Base-by-base conservation (phyloP, 139 green algal genomes). In the Closterium sp. region DNA sequence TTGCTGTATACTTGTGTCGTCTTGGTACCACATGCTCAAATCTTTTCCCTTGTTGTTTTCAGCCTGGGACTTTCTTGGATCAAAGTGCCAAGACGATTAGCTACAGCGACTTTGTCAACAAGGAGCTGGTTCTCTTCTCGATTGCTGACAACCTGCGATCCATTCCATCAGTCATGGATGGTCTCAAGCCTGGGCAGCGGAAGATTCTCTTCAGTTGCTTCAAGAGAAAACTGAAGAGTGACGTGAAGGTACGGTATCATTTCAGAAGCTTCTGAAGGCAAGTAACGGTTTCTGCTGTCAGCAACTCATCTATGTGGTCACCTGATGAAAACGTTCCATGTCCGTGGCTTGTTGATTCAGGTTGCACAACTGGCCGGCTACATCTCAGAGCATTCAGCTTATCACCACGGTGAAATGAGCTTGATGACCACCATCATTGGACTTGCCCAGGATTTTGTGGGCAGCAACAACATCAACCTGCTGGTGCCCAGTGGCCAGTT, bases 151-250 rank as follows among this genome's bases (percentile, higher is more conserved):
- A 92, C 23, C 34, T 92, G 83, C 97, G 98, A 93, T 99, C 98
- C 91, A 99, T 99, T 90, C 98, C 98, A 36, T 96, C 86, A 90
- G 95, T 99, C 94, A 93, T 99, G 89, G 98, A 99, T 89, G 98
- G 98, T 35, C 95, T 99, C 35, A 99, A 99, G 96, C 97, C 98
- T 3, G 97, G 97, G 2, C 98, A 99, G 95, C 96, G 98, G 88
- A 99, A 99, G 95, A 99, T 99, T 94, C 91, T 99, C 84, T 99
- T 96, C 93, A 95, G 95, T 87, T 98, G 96, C 94, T 99, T 99
- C 96, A 99, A 99, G 96, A 95, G 97, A 76, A 99, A 99, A 92
- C 95, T 99, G 16, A 97, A 96, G 90, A 96, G 91, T 16, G 97
- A 99, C 90, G 96, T 99, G 95, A 99, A 99, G 96, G 97, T 96